phyloP scores from a whole-genome alignment of 768 basidiomycete genomes.

The Mrakia frigida region DNA sequence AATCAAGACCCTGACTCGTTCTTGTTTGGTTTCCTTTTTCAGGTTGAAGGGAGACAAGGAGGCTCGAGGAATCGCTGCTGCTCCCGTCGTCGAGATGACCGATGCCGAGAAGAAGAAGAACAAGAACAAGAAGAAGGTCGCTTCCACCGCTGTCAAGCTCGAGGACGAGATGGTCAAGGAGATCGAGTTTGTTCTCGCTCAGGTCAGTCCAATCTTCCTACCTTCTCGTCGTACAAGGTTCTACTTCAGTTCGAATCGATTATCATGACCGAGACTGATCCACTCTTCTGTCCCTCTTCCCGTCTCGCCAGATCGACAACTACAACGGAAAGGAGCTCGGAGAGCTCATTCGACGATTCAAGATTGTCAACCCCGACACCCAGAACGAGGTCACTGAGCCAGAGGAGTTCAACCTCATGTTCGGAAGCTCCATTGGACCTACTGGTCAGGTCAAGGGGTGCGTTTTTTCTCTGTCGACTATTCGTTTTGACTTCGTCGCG shows the following conservation, averaged over 20 bases:
- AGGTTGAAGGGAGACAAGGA: conserved; percentile 84
- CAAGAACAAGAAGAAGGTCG: conserved; percentile 60
- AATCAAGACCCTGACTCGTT: not conserved
- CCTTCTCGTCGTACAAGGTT: not conserved
- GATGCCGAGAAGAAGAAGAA: conserved; percentile 73
- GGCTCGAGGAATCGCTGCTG: conserved; percentile 59
- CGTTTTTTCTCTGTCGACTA: conserved; percentile 35
- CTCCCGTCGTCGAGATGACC: conserved; percentile 54
- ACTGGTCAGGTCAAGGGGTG: conserved; percentile 95
- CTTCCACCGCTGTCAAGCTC: conserved; percentile 64
- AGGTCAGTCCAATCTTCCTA: conserved; percentile 54
- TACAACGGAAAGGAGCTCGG: conserved; percentile 85
- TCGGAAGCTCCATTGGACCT: conserved; percentile 92
- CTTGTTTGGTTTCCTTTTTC: not conserved
- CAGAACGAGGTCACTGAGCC: conserved; percentile 89
- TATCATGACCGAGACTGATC: not conserved
- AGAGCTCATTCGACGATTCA: conserved; percentile 70
- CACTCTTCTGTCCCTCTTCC: not conserved
- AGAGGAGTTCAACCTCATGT: conserved; percentile 97
- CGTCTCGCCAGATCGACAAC: conserved; percentile 69
- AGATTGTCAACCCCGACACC: conserved; percentile 83
- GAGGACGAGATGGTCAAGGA: conserved; percentile 65
- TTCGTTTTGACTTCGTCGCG: not conserved
- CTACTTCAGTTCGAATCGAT: not conserved
- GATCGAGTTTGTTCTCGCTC: conserved; percentile 80